These are phyloP conservation scores for Malassezia yamatoensis DNA, from an alignment of 1,284 basidiomycete genomes.

Conservation along the genomic window DNA sequence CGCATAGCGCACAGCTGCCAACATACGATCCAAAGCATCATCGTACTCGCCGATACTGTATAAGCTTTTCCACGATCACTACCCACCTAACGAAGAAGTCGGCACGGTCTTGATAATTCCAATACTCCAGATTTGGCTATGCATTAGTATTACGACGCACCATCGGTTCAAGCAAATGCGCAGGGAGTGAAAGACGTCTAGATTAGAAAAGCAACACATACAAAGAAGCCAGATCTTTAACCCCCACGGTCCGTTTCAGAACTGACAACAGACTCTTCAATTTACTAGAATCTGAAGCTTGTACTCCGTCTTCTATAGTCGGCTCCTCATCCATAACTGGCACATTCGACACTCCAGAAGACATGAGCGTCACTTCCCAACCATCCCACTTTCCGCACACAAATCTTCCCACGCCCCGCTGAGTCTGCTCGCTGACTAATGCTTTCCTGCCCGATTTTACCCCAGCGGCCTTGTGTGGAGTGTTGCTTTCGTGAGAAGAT, in stretches of 20 bases:
- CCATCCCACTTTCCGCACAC: not conserved
- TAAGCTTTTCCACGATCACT: not conserved
- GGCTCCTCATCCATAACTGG: not conserved
- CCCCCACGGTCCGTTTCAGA: constrained; percentile 42
- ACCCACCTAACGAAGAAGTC: constrained; percentile 73
- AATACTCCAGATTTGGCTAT: constrained; percentile 44
- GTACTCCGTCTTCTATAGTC: not conserved
- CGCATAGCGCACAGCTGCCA: constrained; percentile 74
- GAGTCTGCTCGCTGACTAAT: constrained; percentile 1
- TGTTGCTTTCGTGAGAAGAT: not conserved
- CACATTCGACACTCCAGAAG: not conserved
- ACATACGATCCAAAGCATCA: constrained; percentile 82
- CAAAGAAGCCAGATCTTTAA: constrained; percentile 44
- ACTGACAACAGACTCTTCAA: constrained; percentile 40
- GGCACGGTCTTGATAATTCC: constrained; percentile 79
- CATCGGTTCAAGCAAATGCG: constrained; percentile 42
- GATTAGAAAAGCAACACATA: not conserved
- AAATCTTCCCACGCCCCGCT: not conserved
- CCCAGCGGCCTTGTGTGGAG: too few relatives aligned
- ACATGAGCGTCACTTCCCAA: not conserved
- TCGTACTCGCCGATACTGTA: constrained; percentile 68
- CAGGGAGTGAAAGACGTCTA: constrained; percentile 38
- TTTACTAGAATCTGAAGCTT: constrained; percentile 30
- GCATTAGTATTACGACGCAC: constrained; percentile 1
- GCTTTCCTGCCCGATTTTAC: not conserved